A percentile compares a stretch with the other conserved stretches of the same genome.
phyloP scores from a whole-genome alignment of 768 basidiomycete genomes.

The Chiua virens region DNA sequence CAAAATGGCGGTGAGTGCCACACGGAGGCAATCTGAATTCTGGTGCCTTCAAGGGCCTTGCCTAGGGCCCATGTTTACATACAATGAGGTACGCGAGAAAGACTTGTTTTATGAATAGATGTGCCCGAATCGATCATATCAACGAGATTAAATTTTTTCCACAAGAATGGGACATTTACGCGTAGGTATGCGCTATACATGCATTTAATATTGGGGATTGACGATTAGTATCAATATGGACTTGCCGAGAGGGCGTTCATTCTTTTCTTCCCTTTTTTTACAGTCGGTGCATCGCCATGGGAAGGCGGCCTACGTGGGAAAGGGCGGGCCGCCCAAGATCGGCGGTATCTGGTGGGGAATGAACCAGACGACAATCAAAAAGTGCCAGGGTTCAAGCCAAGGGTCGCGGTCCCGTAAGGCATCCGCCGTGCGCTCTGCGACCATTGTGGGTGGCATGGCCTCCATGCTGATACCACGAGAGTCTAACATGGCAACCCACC shows the following conservation, averaged over 20 bases:
- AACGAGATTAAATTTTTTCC: too few relatives aligned
- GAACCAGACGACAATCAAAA: too few relatives aligned
- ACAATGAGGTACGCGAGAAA: background rate
- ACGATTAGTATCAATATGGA: too few relatives aligned
- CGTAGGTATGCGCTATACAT: too few relatives aligned
- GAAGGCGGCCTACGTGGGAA: constrained; percentile 6
- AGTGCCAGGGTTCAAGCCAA: constrained; percentile 1
- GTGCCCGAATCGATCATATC: too few relatives aligned
- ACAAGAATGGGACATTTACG: too few relatives aligned
- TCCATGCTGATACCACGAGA: constrained; percentile 21
- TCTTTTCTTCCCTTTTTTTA: too few relatives aligned
- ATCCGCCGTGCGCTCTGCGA: too few relatives aligned
- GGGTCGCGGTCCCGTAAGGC: constrained; percentile 9
- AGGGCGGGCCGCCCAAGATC: background rate
- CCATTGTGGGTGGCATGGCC: constrained; percentile 15
- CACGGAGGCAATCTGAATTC: constrained; percentile 21
- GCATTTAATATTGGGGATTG: too few relatives aligned
- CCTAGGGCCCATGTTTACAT: background rate
- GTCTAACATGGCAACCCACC: constrained; percentile 7
- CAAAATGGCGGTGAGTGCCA: background rate
- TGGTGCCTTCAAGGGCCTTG: background rate
- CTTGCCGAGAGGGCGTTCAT: too few relatives aligned
- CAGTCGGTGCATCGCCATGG: background rate
- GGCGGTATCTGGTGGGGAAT: background rate
- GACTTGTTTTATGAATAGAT: too few relatives aligned